Conservation (phyloP, 2,329 filamentous ascomycete genomes). For the Colletotrichum godetiae region DNA sequence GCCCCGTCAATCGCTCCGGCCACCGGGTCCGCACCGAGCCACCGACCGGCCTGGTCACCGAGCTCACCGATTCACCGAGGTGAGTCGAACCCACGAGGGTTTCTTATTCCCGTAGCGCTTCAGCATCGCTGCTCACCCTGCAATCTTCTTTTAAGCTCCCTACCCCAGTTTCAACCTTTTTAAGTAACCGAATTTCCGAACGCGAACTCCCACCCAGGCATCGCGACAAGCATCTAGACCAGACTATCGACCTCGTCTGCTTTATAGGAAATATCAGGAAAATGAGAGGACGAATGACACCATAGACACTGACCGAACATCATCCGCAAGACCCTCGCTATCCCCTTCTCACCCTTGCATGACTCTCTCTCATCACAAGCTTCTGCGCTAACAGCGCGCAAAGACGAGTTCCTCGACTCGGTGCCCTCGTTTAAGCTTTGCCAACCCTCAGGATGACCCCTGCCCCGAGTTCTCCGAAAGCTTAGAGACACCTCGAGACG, state of each 20-base stretch:
- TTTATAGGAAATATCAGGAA: not conserved
- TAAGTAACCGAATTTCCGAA: not conserved
- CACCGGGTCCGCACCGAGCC: not conserved
- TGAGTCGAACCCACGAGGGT: no score
- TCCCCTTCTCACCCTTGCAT: not conserved
- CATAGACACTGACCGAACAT: not conserved
- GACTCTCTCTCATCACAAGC: not conserved
- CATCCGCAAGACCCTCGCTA: not conserved
- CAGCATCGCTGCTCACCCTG: not conserved
- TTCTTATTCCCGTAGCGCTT: not conserved
- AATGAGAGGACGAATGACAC: not conserved
- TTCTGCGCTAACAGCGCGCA: not conserved
- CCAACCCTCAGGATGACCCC: constrained; percentile 7
- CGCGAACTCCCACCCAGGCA: not conserved
- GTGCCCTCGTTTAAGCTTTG: constrained; percentile 14
- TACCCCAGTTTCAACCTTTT: not conserved
- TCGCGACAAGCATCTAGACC: not conserved
- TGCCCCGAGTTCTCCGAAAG: not conserved
- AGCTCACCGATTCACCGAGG: not conserved
- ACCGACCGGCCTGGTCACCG: no score
- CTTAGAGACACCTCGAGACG: constrained; percentile 15
- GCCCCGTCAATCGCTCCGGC: not conserved
- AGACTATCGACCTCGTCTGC: not conserved
- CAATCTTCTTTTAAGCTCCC: not conserved
- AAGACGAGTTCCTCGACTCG: not conserved